Conservation (phyloP, 2,329 filamentous ascomycete genomes). For the Alternaria triticimaculans region DNA sequence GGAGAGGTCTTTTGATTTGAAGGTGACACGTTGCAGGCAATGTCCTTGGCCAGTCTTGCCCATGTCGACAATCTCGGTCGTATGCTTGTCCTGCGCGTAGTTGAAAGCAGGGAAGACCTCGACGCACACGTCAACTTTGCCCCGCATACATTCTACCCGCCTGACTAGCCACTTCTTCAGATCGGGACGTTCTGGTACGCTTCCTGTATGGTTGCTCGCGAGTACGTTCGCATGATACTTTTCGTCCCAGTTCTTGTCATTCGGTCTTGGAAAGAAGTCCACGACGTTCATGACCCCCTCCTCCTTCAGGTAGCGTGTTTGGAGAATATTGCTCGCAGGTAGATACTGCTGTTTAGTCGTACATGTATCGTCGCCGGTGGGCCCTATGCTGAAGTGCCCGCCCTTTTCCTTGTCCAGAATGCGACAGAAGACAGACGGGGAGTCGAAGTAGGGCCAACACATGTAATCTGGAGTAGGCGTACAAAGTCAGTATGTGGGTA, state of each 20-base stretch:
- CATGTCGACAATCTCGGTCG: conserved; percentile 60
- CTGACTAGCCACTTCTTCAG: conserved; percentile 75
- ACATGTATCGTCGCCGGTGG: conserved; percentile 57
- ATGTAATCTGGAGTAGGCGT: conserved; percentile 1
- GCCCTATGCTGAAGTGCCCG: conserved; percentile 71
- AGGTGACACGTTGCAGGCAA: conserved; percentile 57
- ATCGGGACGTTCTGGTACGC: conserved; percentile 33
- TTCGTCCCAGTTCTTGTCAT: conserved; percentile 60
- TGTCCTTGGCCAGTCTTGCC: conserved; percentile 22
- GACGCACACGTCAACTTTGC: conserved; percentile 68
- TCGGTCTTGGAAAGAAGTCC: conserved; percentile 78
- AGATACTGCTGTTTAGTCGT: conserved; percentile 82
- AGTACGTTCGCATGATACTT: conserved; percentile 33
- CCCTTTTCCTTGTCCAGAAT: conserved; percentile 77
- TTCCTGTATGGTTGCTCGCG: conserved; percentile 33
- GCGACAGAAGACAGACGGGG: conserved; percentile 76
- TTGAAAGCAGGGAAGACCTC: conserved; percentile 70
- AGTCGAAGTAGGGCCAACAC: conserved; percentile 75
- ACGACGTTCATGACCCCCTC: conserved; percentile 75
- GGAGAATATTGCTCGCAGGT: conserved; percentile 75
- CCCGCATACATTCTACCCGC: conserved; percentile 75
- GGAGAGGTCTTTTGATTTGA: conserved; percentile 64
- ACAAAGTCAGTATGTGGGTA: conserved; percentile 73
- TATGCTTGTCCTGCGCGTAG: conserved; percentile 70
- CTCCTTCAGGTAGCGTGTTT: conserved; percentile 79